Evolutionary conservation across 1,284 basidiomycete genomes (phyloP).

Genomic region (Cutaneotrichosporon arboriforme): DNA sequence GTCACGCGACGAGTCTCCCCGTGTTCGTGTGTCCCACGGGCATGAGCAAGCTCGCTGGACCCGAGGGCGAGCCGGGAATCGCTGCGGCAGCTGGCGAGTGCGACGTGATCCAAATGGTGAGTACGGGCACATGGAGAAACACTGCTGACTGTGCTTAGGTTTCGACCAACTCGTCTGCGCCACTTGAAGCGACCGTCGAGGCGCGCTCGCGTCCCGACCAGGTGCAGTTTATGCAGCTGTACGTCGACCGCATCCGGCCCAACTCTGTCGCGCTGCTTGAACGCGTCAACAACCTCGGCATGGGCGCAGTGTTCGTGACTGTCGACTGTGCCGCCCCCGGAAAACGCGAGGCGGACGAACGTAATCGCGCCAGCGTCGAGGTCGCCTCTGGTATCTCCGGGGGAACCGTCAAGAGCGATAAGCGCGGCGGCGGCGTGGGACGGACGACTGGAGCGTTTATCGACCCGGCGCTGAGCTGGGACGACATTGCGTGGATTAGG

Average conservation of each 20-base stretch:
- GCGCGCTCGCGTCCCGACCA: conserved; percentile 28
- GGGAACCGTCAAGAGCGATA: conserved; percentile 41
- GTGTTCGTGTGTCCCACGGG: conserved; percentile 48
- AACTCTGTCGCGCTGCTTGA: conserved; percentile 42
- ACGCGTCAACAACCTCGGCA: conserved; percentile 35
- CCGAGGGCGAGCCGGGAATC: conserved; percentile 42
- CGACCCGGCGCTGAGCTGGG: conserved; percentile 44
- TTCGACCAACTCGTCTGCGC: conserved; percentile 46
- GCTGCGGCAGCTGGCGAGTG: conserved; percentile 41
- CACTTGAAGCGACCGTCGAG: conserved; percentile 39
- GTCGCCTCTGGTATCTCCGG: conserved; percentile 44
- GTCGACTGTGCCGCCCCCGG: conserved; percentile 48
- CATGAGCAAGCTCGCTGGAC: conserved; percentile 46
- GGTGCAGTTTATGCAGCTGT: conserved; percentile 49
- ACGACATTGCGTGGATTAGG: conserved; percentile 45
- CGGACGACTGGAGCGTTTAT: conserved; percentile 46
- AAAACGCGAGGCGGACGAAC: conserved; percentile 48
- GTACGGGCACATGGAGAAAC: not conserved
- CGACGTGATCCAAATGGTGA: conserved; percentile 46
- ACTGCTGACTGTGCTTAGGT: conserved; percentile 32
- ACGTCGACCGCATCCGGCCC: conserved; percentile 44
- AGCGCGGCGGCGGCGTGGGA: conserved; percentile 48
- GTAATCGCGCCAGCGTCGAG: conserved; percentile 42
- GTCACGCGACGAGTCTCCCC: conserved; percentile 37
- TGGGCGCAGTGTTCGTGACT: conserved; percentile 48